Evolutionary conservation across 495 filamentous ascomycete genomes (phyloP).

Genomic region (Barbatosphaeria neglecta): DNA sequence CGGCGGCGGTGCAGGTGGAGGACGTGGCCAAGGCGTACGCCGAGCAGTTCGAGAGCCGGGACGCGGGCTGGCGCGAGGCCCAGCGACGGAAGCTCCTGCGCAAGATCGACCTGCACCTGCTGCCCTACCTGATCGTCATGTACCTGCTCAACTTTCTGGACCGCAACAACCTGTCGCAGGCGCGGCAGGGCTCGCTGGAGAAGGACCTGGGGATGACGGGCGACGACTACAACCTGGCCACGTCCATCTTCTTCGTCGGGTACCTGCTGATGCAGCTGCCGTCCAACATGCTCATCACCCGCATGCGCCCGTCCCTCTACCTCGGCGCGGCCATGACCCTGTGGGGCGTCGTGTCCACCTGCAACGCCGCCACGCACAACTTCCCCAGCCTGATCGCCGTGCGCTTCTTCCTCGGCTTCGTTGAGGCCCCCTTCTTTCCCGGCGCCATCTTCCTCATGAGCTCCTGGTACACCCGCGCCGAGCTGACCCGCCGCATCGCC

Average conservation of each 20-base stretch:
- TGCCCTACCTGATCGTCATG: conserved; percentile 30
- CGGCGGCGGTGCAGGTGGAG: neutral
- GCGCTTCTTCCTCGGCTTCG: conserved; percentile 54
- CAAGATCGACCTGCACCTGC: conserved; percentile 29
- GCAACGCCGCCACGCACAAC: conserved; percentile 41
- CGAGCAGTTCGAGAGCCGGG: conserved; percentile 12
- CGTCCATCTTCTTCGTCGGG: conserved; percentile 46
- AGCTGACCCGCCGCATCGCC: conserved; percentile 39
- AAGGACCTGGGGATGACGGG: conserved; percentile 31
- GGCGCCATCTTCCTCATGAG: conserved; percentile 40
- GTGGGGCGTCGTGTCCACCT: conserved; percentile 50
- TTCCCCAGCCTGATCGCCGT: conserved; percentile 45
- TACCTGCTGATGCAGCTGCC: conserved; percentile 47
- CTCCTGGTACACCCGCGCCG: conserved; percentile 38
- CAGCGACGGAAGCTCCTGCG: conserved; percentile 16
- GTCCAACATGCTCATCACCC: conserved; percentile 42
- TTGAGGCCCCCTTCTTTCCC: conserved; percentile 43
- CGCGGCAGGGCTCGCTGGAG: conserved; percentile 32
- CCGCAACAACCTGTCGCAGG: conserved; percentile 30
- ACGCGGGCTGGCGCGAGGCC: conserved; percentile 11
- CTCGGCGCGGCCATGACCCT: conserved; percentile 45
- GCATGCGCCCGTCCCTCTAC: conserved; percentile 36
- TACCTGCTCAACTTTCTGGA: conserved; percentile 37
- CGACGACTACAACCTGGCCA: conserved; percentile 42
- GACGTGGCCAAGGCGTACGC: neutral